Evolutionary conservation across 2,329 filamentous ascomycete species (phyloP), one percentile per base, ranked within the genome.

Genomic region (Onygenales sp.): DNA sequence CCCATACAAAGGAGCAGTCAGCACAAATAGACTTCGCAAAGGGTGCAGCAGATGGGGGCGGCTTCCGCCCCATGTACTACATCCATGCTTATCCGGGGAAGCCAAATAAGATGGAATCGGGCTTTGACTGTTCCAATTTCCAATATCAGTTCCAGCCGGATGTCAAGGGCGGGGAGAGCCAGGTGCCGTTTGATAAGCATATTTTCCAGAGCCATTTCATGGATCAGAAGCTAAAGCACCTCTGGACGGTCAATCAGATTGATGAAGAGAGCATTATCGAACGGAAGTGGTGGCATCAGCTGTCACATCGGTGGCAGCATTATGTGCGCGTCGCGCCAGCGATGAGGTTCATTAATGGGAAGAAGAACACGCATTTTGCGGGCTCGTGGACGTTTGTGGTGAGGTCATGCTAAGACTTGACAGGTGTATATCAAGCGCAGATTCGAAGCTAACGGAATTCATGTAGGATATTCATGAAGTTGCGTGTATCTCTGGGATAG

Each of bases 101-200:
- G 57, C 70, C 70, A 6, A 75, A 72, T 3, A 82, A 82, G 65
- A 77, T 75, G 37, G 79, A 81, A 63, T 81, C 74, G 76, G 84
- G 79, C 53, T 89, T 88, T 67, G 84, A 89, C 66, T 86, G 83
- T 69, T 85, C 82, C 39, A 86, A 87, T 64, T 88, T 88, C 67
- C 85, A 89, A 64, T 77, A 83, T 44, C 85, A 88, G 63, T 85
- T 89, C 57, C 81, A 81, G 1, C 65, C 66, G 17, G 63, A 64
- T 0, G 51, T 68, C 11, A 62, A 61, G 4, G 56, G 63, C 27
- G 62, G 61, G 1, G 58, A 63, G 11, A 48, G 58, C 1, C 58
- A 68, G 2, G 58, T 54, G 0, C 73, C 75, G 0, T 77, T 79
- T 51, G 76, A 80, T 31, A 74, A 79, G 50, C 84, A 87, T 60